phyloP scores from a whole-genome alignment of 2,329 filamentous ascomycete genomes.

The Chrysosporium keratinophilum region DNA sequence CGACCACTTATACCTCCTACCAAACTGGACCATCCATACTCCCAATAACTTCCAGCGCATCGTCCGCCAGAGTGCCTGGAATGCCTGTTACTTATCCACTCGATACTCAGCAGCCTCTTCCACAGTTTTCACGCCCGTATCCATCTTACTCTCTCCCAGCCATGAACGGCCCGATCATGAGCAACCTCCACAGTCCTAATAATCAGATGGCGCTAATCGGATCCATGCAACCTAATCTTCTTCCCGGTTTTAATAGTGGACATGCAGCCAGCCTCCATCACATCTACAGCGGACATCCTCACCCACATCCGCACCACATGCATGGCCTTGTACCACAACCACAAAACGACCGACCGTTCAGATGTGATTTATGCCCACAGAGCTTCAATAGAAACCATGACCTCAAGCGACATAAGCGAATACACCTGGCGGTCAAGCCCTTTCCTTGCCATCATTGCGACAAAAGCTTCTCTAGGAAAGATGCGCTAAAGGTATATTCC shows the following conservation, averaged over 20 bases:
- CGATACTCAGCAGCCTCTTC: constrained; percentile 26
- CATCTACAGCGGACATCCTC: constrained; percentile 29
- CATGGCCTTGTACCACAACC: constrained; percentile 45
- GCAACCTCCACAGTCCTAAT: constrained; percentile 65
- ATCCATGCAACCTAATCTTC: constrained; percentile 46
- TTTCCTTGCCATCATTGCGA: constrained; percentile 86
- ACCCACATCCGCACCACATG: constrained; percentile 29
- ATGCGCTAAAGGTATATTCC: constrained; percentile 76
- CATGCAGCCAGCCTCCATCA: constrained; percentile 49
- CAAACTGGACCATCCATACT: constrained; percentile 24
- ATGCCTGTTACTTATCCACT: constrained; percentile 40
- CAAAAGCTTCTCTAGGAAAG: constrained; percentile 94
- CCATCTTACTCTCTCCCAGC: constrained; percentile 49
- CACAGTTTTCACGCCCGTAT: constrained; percentile 35
- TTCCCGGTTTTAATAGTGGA: constrained; percentile 50
- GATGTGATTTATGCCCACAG: constrained; percentile 83
- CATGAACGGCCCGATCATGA: constrained; percentile 60
- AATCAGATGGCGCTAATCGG: constrained; percentile 62
- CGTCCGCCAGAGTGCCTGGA: constrained; percentile 44
- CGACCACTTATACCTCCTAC: constrained; percentile 36
- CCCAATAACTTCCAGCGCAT: constrained; percentile 34
- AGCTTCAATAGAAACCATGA: constrained; percentile 96
- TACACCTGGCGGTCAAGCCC: constrained; percentile 89
- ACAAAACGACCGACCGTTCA: constrained; percentile 76
- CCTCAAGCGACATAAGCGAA: constrained; percentile 87